Base-by-base conservation (phyloP, 1,284 basidiomycete species). In the Rhodotorula sp. region DNA sequence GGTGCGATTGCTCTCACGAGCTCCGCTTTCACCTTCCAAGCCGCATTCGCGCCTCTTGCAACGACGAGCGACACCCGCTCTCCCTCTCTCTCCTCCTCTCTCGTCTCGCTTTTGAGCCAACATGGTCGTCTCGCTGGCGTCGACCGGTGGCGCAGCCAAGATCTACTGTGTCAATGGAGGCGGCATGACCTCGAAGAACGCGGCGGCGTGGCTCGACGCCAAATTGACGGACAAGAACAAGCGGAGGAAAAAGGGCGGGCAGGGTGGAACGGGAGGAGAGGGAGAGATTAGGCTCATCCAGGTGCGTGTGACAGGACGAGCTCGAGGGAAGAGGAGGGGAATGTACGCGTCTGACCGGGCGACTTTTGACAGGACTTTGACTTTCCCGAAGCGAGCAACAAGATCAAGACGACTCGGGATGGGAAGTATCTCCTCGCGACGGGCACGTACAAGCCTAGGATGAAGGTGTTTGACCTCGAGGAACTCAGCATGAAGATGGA, bases 381-480 rank as follows among this genome's bases (percentile, higher is more conserved):
- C 79, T 99, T 99, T 76, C 95, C 97, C 15, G 93, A 97, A 80
- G 94, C 95, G 18, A 93, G 92, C 80, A 96, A 93, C 82, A 89
- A 89, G 79, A 87, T 99, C 79, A 92, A 89, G 81, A 91, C 91
- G 10, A 98, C 95, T 3, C 85, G 89, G 52, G 96, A 99, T 81
- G 96, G 97, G 4, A 89, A 91, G 77, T 90, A 95, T 86, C 90
- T 90, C 20, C 87, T 99, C 69, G 96, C 93, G 0, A 99, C 96
- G 15, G 97, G 97, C 29, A 93, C 92, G 3, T 99, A 99, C 84
- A 99, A 99, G 83, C 97, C 97, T 2, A 93, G 97, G 81, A 94
- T 99, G 81, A 87, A 92, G 72, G 92, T 96, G 5, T 99, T 92
- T 89, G 97, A 99, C 81, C 84, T 98, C 62, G 90, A 93, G 80